Percentiles rank a stretch among this genome's conserved stretches.
phyloP scores from a whole-genome alignment of 495 filamentous ascomycete species.

The Oleoguttula mirabilis region DNA sequence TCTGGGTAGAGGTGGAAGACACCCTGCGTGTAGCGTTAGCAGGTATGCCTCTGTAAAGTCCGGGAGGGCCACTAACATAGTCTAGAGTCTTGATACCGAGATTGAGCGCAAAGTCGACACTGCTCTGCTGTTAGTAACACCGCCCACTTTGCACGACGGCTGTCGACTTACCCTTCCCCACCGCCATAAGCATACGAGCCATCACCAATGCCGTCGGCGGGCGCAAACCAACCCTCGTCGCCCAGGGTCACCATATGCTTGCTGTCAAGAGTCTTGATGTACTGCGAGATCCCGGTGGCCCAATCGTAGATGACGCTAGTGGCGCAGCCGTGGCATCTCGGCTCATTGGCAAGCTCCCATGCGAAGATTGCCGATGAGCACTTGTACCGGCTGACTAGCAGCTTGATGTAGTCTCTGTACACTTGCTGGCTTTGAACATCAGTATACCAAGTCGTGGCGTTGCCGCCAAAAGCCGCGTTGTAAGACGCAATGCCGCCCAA shows the following conservation, averaged over 20 bases:
- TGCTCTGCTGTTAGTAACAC: neutral
- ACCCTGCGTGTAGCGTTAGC: too few species aligned
- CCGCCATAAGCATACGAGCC: conserved; percentile 6
- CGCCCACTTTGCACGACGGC: neutral
- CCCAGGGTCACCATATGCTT: conserved; percentile 37
- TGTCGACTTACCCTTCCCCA: neutral
- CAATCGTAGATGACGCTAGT: conserved; percentile 32
- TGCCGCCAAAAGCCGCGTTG: conserved; percentile 15
- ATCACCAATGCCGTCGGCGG: conserved; percentile 6
- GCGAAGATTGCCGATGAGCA: conserved; percentile 49
- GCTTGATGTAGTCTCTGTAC: conserved; percentile 53
- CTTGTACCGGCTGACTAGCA: conserved; percentile 49
- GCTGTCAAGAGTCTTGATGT: conserved; percentile 6
- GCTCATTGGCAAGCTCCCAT: conserved; percentile 64
- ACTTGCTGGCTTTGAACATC: conserved; percentile 5
- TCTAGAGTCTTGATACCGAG: conserved; percentile 17
- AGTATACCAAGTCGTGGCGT: conserved; percentile 14
- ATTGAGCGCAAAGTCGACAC: conserved; percentile 19
- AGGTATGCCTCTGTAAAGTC: too few species aligned
- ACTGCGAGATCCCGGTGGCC: conserved; percentile 42
- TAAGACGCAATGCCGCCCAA: conserved; percentile 13
- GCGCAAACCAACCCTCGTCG: conserved; percentile 34
- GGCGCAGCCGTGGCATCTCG: conserved; percentile 19
- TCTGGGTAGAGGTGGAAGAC: conserved; percentile 23
- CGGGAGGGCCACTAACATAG: conserved; percentile 18